Evolutionary conservation across 345 rosid genomes (phyloP), one percentile per base, ranked within the genome.

Genomic region (Turritis glabra): DNA sequence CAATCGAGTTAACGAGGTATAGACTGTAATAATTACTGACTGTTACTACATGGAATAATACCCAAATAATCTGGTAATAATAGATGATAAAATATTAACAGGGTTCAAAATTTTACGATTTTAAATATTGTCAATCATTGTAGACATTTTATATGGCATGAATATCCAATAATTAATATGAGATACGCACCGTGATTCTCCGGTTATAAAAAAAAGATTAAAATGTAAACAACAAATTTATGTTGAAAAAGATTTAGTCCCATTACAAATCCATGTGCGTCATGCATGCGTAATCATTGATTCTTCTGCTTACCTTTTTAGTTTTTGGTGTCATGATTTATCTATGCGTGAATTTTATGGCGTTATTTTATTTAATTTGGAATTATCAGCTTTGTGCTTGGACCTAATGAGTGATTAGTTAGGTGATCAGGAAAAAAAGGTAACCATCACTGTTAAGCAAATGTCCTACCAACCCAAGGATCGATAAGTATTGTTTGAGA

Each of bases 371-470:
- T 67, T 59, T 19, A 1, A 27, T 40, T 40, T 41, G 70, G 17
- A 59, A 43, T 43, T 62, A 44, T 60, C 43, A 15, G 64, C 40
- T 43, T 27, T 69, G 19, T 63, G 44, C 70, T 69, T 76, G 59
- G 59, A 69, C 76, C 40, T 54, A 63, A 47, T 71, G 60, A 77
- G 76, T 63, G 67, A 63, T 37, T 63, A 70, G 80, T 70, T 77
- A 69, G 79, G 79, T 69, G 60, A 55, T 64, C 59, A 63, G 38
- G 40, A 10, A 37, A 11, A 37, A 63, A 52, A 19, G 60, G 56
- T 23, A 51, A 11, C 11, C 33, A 26, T 57, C 66, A 63, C 66
- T 53, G 4, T 55, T 37, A 70, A 54, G 54, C 53, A 70, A 64
- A 56, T 77, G 25, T 64, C 64, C 13, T 77, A 71, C 76, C 80